Percentiles rank a stretch among this genome's conserved stretches.
Conservation (phyloP, 495 filamentous ascomycete genomes). For the Penicillium subrubescens region DNA sequence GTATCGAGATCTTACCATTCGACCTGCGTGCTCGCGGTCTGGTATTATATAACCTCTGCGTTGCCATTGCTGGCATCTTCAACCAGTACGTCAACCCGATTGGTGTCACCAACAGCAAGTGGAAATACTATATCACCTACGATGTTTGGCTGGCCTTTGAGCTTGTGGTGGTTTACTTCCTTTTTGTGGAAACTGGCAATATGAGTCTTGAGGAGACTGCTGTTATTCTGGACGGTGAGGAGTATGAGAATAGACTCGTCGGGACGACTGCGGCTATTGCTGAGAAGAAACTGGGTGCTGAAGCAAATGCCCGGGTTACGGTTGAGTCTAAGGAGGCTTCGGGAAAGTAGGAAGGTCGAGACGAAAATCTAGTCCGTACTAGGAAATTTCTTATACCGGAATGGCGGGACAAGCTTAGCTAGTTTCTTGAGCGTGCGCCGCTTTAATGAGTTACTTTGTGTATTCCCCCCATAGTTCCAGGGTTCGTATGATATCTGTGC, state of each 20-base stretch:
- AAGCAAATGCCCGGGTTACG: neutral
- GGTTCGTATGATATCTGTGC: too few species aligned
- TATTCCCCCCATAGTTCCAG: neutral
- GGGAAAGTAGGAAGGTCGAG: neutral
- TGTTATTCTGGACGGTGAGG: conserved; percentile 55
- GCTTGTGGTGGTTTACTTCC: conserved; percentile 58
- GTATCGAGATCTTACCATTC: conserved; percentile 65
- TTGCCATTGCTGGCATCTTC: conserved; percentile 1
- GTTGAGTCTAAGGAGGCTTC: neutral
- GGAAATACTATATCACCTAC: conserved; percentile 63
- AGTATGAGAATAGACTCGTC: conserved; percentile 6
- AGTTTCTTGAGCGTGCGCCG: neutral
- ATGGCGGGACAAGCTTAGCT: neutral
- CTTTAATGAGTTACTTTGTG: neutral
- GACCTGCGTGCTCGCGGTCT: conserved; percentile 30
- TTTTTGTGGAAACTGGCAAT: conserved; percentile 65
- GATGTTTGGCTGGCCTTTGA: conserved; percentile 58
- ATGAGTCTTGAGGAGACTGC: conserved; percentile 65
- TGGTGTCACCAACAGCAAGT: conserved; percentile 55
- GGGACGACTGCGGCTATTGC: neutral
- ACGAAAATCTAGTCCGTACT: neutral
- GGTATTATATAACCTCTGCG: neutral
- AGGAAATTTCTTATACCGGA: neutral
- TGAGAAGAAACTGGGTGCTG: conserved; percentile 4
- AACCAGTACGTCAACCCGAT: conserved; percentile 54